Percentiles rank a stretch among this genome's conserved stretches.
These are phyloP conservation scores for Alternaria novae-zelandiae DNA, from an alignment of 2,329 filamentous ascomycete genomes.

Conservation along the genomic window DNA sequence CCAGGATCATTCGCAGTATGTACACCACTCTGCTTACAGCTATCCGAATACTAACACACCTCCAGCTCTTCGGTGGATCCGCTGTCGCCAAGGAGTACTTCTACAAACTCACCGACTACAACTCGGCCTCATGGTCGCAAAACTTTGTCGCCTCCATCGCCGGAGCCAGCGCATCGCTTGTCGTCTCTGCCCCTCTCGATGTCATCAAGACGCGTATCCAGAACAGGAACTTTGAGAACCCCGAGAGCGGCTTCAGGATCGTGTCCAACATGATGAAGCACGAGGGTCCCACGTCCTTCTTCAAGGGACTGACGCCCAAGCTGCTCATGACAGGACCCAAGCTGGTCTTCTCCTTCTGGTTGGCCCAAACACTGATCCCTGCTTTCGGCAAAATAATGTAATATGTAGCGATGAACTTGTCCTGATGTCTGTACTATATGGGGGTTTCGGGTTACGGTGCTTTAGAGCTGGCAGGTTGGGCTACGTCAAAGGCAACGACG, in stretches of 20 bases:
- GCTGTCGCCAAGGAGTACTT: constrained; percentile 98
- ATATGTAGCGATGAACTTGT: constrained; percentile 17
- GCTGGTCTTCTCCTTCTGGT: constrained; percentile 99
- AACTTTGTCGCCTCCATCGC: constrained; percentile 98
- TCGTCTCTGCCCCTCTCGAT: constrained; percentile 98
- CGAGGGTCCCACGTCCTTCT: constrained; percentile 86
- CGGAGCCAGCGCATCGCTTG: constrained; percentile 90
- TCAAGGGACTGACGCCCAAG: constrained; percentile 97
- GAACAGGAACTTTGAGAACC: constrained; percentile 98
- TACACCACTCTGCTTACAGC: constrained; percentile 24
- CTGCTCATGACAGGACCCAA: constrained; percentile 99
- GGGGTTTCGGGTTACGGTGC: constrained; percentile 24
- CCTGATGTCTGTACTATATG: constrained; percentile 38
- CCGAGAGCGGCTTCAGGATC: constrained; percentile 91
- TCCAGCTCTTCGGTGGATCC: constrained; percentile 90
- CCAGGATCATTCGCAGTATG: constrained; percentile 94
- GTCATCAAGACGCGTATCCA: constrained; percentile 98
- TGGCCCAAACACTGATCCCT: constrained; percentile 96
- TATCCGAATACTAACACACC: constrained; percentile 21
- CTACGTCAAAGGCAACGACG: constrained; percentile 25
- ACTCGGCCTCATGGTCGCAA: constrained; percentile 90
- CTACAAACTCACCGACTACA: constrained; percentile 90
- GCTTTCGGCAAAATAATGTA: constrained; percentile 77
- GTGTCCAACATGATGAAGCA: constrained; percentile 90
- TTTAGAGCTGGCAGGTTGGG: constrained; percentile 20